phyloP scores from a whole-genome alignment of 306 rosid species.

The Gynostemma pentaphyllum region DNA sequence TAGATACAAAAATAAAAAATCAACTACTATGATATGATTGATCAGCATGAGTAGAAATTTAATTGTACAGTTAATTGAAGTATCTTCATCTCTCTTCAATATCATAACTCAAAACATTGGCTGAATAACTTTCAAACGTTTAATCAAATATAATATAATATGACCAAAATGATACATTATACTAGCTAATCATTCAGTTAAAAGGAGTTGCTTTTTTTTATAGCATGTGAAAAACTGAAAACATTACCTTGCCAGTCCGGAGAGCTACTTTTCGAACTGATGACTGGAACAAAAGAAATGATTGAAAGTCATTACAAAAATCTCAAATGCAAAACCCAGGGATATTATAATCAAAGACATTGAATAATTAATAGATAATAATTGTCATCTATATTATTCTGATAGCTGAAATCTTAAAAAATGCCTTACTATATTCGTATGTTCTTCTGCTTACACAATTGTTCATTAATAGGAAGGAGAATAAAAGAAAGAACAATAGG shows the following conservation, averaged over 20 bases:
- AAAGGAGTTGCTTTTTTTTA: neutral
- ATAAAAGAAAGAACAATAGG: neutral
- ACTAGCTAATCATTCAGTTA: neutral
- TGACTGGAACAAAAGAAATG: constrained; percentile 48
- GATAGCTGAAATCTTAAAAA: neutral
- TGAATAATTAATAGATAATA: neutral
- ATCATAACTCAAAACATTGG: neutral
- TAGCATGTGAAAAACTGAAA: constrained; percentile 10
- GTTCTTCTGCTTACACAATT: neutral
- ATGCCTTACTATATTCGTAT: neutral
- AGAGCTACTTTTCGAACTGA: constrained; percentile 79
- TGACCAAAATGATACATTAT: neutral
- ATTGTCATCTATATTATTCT: neutral
- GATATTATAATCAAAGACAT: neutral
- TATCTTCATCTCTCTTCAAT: neutral
- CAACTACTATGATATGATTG: neutral
- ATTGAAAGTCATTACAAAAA: constrained; percentile 1
- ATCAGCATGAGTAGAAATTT: neutral
- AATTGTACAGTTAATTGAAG: neutral
- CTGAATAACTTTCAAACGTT: neutral
- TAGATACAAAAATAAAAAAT: too few species aligned
- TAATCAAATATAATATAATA: neutral
- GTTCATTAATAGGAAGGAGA: neutral
- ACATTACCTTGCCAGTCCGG: constrained; percentile 69
- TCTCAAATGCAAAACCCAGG: neutral